Base-by-base conservation (phyloP, 768 basidiomycete species). In the Dendrothele bispora region DNA sequence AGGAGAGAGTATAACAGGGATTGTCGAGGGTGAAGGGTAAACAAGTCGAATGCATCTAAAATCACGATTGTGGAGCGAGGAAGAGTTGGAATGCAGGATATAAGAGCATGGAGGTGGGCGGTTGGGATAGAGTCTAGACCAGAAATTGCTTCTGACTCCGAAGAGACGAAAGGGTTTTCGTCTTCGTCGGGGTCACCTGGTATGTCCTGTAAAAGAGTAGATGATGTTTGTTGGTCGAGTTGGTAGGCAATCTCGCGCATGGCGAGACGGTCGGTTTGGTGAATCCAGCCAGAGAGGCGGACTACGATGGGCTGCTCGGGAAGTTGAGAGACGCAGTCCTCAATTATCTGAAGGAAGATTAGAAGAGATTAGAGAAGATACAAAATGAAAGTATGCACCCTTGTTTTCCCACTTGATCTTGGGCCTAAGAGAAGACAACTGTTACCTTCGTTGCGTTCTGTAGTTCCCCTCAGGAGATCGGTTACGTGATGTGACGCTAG, bases 1-100 rank as follows among this genome's bases (percentile, higher is more conserved):
- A 99, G 75, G 15, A 99, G 79, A 61, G 95, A 98, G 61, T 99
- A 99, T 5, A 99, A 78, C 20, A 99, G 69, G 2, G 91, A 85
- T 61, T 99, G 97, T 12, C 97, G 82, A 10, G 93, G 85, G 64
- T 98, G 94, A 14, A 85, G 77, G 2, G 92, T 86, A 64, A 98
- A 99, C 22, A 94, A 77, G 62, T 99, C 97, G 64, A 98, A 95
- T 6, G 86, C 86, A 56, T 99, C 97, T 1, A 98, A 75, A 34
- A 98, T 67, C 29, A 98, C 75, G 39, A 98, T 62, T 1, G 88
- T 85, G 2, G 91, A 83, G n/a, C 85, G 84, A 10, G 82, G 70
- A 3, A 95, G 79, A 1, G 89, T 88, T 3, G 91, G 84, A 1
- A 97, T 73, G 18, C 87, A 65, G 12, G 87, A 83, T 52, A 93